Base-by-base conservation (phyloP, 2,329 filamentous ascomycete genomes). In the Exophiala mesophila region DNA sequence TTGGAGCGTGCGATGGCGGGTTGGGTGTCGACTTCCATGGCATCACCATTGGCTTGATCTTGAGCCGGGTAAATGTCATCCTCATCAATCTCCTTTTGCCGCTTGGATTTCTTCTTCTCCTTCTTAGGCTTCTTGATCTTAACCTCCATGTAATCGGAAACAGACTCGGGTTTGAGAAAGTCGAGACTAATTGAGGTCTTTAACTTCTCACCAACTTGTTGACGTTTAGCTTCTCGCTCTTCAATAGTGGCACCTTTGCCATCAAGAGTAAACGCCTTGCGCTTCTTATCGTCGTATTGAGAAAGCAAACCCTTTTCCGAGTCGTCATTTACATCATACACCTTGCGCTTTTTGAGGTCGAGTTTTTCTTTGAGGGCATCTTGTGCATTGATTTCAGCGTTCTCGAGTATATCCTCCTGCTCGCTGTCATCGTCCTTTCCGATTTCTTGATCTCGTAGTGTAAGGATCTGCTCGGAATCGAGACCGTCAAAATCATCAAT, bases 91-190 rank as follows among this genome's bases (percentile, higher is more conserved):
- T 74, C 74, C 54, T 82, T 84, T 59, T 85, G 79, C 37, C 85
- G 75, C 2, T 83, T 86, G 17, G 78, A 74, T 63, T 88, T 90
- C 21, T 79, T 76, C 66, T 90, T 92, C 65, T 81, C 73, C 67
- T 83, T 96, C 67, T 94, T 96, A 1, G 87, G 83, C 63, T 95
- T 98, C 68, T 88, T 94, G 50, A 97, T 77, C 64, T 96, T 98
- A 58, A 96, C 78, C 49, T 95, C 88, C 51, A 94, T 72, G 62
- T 98, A 98, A 62, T 98, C 92, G 13, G 89, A 95, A 12, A 77
- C 69, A 1, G 81, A 81, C 6, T 77, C 72, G 31, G 85, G 79
- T 13, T 74, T 70, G 56, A 67, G 73, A 50, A 88, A 75, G 56
- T 96, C 89, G 3, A 98, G 73, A 56, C 76, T 90, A 55, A 96